Percentiles rank a stretch among this genome's conserved stretches.
These are phyloP conservation scores for Botrytis pseudocinerea DNA, from an alignment of 2,329 filamentous ascomycete genomes.

Conservation along the genomic window DNA sequence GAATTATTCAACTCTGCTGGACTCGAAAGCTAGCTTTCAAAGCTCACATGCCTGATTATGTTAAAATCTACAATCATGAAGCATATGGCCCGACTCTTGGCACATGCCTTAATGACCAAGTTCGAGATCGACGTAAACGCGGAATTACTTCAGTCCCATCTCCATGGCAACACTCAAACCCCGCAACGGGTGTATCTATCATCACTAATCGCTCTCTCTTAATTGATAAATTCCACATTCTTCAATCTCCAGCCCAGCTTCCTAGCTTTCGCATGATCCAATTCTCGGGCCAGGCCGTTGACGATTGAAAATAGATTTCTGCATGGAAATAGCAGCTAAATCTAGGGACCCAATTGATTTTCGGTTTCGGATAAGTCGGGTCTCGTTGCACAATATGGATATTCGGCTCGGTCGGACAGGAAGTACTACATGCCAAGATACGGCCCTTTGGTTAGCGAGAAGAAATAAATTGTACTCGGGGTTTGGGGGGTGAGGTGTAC, in stretches of 20 bases:
- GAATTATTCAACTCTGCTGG: neutral
- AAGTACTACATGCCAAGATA: neutral
- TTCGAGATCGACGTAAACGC: neutral
- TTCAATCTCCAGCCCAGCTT: no score
- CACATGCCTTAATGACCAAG: neutral
- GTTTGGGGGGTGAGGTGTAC: neutral
- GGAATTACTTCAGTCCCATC: neutral
- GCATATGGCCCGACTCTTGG: neutral
- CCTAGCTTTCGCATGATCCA: neutral
- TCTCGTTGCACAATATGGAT: neutral
- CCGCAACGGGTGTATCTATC: neutral
- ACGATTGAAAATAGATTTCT: neutral
- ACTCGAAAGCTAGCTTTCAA: accelerated
- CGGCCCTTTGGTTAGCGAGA: neutral
- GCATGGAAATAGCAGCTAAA: neutral
- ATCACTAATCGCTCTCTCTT: neutral
- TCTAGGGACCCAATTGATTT: neutral
- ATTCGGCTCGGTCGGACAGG: neutral
- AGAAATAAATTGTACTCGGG: neutral
- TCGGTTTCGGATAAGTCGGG: neutral
- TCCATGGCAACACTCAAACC: neutral
- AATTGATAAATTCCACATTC: neutral
- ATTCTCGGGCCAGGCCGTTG: neutral
- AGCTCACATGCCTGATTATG: neutral
- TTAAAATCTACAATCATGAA: neutral